These are phyloP conservation scores for Cercospora berteroae DNA, from an alignment of 2,329 filamentous ascomycete species.

Conservation along the genomic window DNA sequence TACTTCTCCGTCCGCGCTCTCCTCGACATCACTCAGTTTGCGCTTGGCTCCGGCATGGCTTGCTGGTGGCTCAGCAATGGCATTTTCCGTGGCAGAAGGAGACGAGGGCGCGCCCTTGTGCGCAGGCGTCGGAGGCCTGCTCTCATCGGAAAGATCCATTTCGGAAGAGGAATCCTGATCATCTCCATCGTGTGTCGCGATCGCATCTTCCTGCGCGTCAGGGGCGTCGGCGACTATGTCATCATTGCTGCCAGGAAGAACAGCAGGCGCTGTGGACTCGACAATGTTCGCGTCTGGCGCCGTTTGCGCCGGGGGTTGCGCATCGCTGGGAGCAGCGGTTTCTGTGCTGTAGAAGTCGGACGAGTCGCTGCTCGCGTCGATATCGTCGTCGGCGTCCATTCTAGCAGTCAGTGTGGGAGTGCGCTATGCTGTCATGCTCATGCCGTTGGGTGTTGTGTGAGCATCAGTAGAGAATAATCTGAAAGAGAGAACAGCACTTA, in stretches of 20 bases:
- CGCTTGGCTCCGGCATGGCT: conserved; percentile 32
- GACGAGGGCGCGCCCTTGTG: background rate
- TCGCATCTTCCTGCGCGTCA: background rate
- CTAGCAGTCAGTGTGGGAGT: conserved; percentile 6
- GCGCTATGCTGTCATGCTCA: background rate
- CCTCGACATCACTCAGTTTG: conserved; percentile 28
- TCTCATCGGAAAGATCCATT: conserved; percentile 34
- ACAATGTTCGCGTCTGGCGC: background rate
- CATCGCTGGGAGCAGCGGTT: background rate
- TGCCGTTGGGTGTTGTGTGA: background rate
- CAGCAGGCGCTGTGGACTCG: background rate
- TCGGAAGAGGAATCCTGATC: conserved; percentile 29
- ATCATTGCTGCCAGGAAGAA: background rate
- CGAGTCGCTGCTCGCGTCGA: conserved; percentile 8
- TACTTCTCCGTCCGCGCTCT: conserved; percentile 12
- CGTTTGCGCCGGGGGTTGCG: background rate
- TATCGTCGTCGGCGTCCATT: conserved; percentile 3
- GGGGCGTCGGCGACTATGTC: background rate
- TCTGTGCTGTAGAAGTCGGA: conserved; percentile 1
- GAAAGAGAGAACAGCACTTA: conserved; percentile 1
- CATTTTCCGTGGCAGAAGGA: background rate
- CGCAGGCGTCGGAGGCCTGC: conserved; percentile 25
- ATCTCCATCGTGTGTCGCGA: background rate
- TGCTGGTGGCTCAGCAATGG: background rate
- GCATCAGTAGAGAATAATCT: background rate